Conservation (phyloP, 352 stramenopile species). For the Pythium pyrilobum region DNA sequence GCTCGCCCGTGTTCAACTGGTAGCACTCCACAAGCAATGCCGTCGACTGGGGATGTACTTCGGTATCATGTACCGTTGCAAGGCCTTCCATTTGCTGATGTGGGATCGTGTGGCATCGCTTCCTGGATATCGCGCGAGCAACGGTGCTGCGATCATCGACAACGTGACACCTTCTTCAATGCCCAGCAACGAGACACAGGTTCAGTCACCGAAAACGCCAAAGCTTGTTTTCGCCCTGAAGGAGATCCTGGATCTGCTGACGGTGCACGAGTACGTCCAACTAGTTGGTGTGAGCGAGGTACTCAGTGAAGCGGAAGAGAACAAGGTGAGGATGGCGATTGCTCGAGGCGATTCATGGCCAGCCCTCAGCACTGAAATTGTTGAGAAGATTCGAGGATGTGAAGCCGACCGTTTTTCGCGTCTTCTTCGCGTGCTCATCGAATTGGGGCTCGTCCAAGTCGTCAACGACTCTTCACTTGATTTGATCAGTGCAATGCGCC, state of each 20-base stretch:
- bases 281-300: slow-evolving; percentile 62
- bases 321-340: slow-evolving; percentile 37
- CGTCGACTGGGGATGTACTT: slow-evolving; percentile 71
- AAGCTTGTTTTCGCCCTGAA: slow-evolving; percentile 55
- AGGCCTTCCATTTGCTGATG: slow-evolving; percentile 56
- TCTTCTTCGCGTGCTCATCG: slow-evolving; percentile 63
- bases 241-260: slow-evolving; percentile 61
- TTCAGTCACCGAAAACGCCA: background rate
- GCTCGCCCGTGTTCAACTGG: slow-evolving; percentile 44
- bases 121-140: background rate
- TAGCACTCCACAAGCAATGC: slow-evolving; percentile 61
- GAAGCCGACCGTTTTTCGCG: slow-evolving; percentile 70
- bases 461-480: slow-evolving; percentile 47
- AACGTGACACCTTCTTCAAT: background rate
- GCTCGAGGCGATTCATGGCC: slow-evolving; percentile 46
- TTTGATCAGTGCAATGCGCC: slow-evolving; percentile 48
- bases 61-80: slow-evolving; percentile 64
- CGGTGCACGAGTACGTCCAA: slow-evolving; percentile 67
- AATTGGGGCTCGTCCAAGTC: slow-evolving; percentile 56
- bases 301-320: slow-evolving; percentile 59
- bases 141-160: background rate
- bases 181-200: background rate
- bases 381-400: slow-evolving; percentile 56
- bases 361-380: slow-evolving; percentile 27
- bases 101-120: slow-evolving; percentile 41